A percentile compares a stretch with the other conserved stretches of the same genome.
Evolutionary conservation across 2,329 filamentous ascomycete genomes (phyloP).

Genomic region (Orbilia oligospora): DNA sequence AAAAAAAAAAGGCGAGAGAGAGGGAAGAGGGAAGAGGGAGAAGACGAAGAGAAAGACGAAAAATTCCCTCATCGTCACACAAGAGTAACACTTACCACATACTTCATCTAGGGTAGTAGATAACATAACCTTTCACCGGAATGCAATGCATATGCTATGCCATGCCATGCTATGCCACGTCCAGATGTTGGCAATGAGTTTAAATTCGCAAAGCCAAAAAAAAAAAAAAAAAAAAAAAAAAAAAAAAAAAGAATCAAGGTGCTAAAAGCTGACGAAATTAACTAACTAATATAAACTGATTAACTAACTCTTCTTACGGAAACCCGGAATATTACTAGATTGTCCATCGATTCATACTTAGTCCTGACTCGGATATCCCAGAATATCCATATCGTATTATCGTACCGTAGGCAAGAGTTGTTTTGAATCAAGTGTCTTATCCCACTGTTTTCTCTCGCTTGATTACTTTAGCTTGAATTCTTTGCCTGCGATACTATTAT

Average conservation of each 20-base stretch:
- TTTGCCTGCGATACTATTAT: neutral
- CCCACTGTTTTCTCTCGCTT: neutral
- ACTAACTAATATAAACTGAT: neutral
- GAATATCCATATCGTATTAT: too few relatives aligned
- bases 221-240: neutral
- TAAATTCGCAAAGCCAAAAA: neutral
- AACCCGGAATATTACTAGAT: neutral
- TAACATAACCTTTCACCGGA: neutral
- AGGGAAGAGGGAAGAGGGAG: neutral
- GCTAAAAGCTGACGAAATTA: neutral
- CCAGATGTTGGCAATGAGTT: neutral
- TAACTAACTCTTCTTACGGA: neutral
- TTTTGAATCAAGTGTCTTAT: conserved; percentile 18
- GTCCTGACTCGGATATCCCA: neutral
- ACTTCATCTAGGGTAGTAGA: conserved; percentile 4
- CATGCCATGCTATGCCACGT: conserved; percentile 26
- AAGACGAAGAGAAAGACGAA: neutral
- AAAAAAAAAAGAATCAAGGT: neutral
- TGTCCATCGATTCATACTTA: conserved; percentile 3
- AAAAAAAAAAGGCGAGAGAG: neutral
- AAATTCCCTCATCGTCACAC: conserved; percentile 18
- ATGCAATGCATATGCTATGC: conserved; percentile 23
- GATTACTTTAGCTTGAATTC: conserved; percentile 16
- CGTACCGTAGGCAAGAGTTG: too few relatives aligned
- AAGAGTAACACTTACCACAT: neutral